Percentiles rank a stretch among this genome's conserved stretches.
Evolutionary conservation across 768 basidiomycete species (phyloP).

Genomic region (Pleurotus pulmonarius): DNA sequence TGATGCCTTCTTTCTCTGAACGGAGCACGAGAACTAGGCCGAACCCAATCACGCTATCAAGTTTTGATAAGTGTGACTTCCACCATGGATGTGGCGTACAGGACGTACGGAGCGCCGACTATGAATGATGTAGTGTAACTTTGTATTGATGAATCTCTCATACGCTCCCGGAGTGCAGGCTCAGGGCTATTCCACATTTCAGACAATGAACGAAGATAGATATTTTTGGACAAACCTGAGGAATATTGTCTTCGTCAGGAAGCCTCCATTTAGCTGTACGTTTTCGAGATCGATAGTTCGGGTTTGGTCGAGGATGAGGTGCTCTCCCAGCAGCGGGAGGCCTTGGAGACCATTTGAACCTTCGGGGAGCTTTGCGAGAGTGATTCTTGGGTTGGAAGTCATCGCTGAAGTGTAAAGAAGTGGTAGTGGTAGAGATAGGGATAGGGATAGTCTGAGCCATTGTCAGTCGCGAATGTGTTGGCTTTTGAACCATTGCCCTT

Average conservation of each 20-base stretch:
- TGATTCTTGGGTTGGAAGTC: slow-evolving; percentile 3
- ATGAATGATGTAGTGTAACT: slow-evolving; percentile 16
- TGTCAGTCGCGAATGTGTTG: too few species aligned
- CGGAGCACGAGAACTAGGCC: slow-evolving; percentile 29
- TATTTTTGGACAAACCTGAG: slow-evolving; percentile 7
- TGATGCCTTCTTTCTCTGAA: slow-evolving; percentile 23
- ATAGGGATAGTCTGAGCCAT: background rate
- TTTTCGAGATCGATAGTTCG: slow-evolving; percentile 17
- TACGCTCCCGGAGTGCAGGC: slow-evolving; percentile 21
- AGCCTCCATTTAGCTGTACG: slow-evolving; percentile 17
- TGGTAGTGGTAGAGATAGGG: background rate
- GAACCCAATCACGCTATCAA: slow-evolving; percentile 7
- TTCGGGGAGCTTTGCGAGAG: slow-evolving; percentile 1
- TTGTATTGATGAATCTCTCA: slow-evolving; percentile 20
- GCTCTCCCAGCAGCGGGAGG: slow-evolving; percentile 2
- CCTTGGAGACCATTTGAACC: background rate
- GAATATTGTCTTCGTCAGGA: slow-evolving; percentile 16
- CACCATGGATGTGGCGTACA: background rate
- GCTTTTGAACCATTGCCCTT: too few species aligned
- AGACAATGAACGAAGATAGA: background rate
- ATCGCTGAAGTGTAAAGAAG: background rate
- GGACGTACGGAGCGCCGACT: slow-evolving; percentile 16
- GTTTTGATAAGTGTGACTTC: background rate
- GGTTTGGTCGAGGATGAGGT: slow-evolving; percentile 10
- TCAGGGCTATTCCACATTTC: slow-evolving; percentile 14